Conservation (phyloP, 2,329 filamentous ascomycete genomes). For the Alternaria gansuensis region DNA sequence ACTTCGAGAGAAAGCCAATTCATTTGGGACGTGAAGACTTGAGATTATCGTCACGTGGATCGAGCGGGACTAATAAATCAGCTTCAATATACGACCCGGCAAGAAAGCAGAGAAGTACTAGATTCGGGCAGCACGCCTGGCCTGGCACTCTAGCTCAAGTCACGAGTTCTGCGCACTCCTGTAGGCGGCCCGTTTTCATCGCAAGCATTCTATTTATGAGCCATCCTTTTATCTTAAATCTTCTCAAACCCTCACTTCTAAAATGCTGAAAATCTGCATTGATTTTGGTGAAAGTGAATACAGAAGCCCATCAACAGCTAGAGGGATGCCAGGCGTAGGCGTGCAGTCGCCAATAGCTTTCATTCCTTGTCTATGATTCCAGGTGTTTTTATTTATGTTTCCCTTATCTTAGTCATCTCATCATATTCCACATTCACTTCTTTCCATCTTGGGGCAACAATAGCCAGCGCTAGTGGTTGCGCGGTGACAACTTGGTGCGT, state of each 20-base stretch:
- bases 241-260: background rate
- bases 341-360: background rate
- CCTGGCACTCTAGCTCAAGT: background rate
- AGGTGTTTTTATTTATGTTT: too few relatives aligned
- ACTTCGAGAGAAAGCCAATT: background rate
- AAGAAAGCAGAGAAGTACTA: background rate
- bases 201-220: background rate
- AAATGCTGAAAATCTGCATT: background rate
- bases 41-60: accelerated
- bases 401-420: background rate
- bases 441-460: background rate
- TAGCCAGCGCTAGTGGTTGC: background rate
- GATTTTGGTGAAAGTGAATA: background rate
- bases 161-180: background rate
- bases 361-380: background rate
- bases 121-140: background rate
- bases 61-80: too few relatives aligned
- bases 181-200: background rate
- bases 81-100: background rate
- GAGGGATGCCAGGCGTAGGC: background rate
- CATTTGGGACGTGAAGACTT: background rate
- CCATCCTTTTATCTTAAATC: too few relatives aligned
- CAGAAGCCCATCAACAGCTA: background rate
- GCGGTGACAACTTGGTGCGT: background rate
- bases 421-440: background rate